phyloP scores from a whole-genome alignment of 495 filamentous ascomycete genomes.

The Neurospora sp. region DNA sequence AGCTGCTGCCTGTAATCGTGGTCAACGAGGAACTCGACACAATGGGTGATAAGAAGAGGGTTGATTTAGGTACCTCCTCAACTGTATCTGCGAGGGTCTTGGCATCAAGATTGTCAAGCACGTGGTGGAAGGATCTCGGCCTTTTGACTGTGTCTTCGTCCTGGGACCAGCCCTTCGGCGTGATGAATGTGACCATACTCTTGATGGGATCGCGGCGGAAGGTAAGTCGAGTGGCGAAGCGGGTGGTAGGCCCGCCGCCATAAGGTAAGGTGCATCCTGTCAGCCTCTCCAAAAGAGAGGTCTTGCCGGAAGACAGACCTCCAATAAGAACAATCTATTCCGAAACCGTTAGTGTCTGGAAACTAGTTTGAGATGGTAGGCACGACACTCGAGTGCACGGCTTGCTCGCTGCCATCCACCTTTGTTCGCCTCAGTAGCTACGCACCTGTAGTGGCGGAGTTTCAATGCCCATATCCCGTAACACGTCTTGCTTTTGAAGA shows the following conservation, averaged over 20 bases:
- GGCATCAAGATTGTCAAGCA: constrained; percentile 6
- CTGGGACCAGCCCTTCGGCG: too few relatives aligned
- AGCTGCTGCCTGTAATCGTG: constrained; percentile 20
- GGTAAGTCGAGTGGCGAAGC: too few relatives aligned
- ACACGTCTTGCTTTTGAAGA: background rate
- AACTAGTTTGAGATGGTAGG: background rate
- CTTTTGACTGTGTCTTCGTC: too few relatives aligned
- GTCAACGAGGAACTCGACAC: background rate
- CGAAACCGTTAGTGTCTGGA: background rate
- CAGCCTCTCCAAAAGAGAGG: constrained; percentile 36
- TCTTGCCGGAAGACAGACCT: constrained; percentile 41
- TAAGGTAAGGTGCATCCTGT: constrained; percentile 32
- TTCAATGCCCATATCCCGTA: background rate
- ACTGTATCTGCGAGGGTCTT: constrained; percentile 16
- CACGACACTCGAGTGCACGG: background rate
- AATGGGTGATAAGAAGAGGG: background rate
- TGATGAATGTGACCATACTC: too few relatives aligned
- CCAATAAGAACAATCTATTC: constrained; percentile 29
- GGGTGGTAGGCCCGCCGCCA: too few relatives aligned
- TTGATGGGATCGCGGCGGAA: too few relatives aligned
- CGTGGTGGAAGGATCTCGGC: background rate
- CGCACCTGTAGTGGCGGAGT: background rate
- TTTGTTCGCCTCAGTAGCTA: too few relatives aligned
- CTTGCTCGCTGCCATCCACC: too few relatives aligned
- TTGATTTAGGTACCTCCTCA: background rate